Evolutionary conservation across 768 basidiomycete genomes (phyloP).

Genomic region (Leccinum broughii): DNA sequence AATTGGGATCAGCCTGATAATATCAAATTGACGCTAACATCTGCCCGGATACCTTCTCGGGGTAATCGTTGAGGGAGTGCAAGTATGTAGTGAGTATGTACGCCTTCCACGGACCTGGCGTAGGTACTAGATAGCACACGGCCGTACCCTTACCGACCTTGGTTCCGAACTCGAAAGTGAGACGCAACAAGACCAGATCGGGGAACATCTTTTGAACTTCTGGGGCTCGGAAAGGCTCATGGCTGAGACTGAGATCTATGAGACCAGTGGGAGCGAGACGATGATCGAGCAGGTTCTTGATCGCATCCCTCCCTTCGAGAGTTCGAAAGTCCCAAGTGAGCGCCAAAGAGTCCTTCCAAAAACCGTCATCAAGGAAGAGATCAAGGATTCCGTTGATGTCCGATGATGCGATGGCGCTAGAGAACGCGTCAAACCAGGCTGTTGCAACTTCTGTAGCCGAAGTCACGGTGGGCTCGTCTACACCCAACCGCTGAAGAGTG

Average conservation of each 20-base stretch:
- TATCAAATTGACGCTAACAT: not conserved
- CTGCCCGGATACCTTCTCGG: conserved; percentile 40
- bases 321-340: conserved; percentile 60
- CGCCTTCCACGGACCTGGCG: conserved; percentile 54
- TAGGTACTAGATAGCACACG: conserved; percentile 54
- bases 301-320: conserved; percentile 40
- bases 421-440: conserved; percentile 28
- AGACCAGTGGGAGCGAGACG: conserved; percentile 34
- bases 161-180: conserved; percentile 55
- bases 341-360: conserved; percentile 55
- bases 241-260: conserved; percentile 19
- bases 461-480: conserved; percentile 19
- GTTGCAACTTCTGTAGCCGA: conserved; percentile 25
- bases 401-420: conserved; percentile 20
- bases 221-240: conserved; percentile 27
- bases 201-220: conserved; percentile 44
- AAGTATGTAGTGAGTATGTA: conserved; percentile 60
- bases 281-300: conserved; percentile 41
- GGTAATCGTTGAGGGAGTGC: conserved; percentile 55
- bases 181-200: conserved; percentile 59
- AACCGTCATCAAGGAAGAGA: conserved; percentile 32
- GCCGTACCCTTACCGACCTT: conserved; percentile 51
- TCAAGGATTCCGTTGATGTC: conserved; percentile 21
- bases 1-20: not conserved
- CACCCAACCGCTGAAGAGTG: conserved; percentile 29